Evolutionary conservation across 352 stramenopile genomes (phyloP), one percentile per base, ranked within the genome.

Genomic region (Elongisporangium prolatum): DNA sequence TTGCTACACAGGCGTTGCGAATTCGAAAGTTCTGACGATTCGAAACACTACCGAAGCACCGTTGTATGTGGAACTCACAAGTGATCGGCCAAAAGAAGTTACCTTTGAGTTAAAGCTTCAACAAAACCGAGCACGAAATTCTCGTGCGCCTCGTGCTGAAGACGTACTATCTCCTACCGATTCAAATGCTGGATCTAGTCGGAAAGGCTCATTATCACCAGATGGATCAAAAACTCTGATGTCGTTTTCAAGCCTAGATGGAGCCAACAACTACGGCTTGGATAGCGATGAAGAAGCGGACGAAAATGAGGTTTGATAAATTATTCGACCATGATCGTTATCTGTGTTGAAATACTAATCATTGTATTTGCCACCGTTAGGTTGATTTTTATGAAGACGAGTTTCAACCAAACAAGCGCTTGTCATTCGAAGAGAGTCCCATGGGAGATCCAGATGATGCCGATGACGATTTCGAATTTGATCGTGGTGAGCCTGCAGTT

Each of bases 391-490:
- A 80, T 52, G 85, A 93, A 14, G 86, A 96, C 40, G 85, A 93
- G 0, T 79, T 91, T 20, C 61, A 77, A 9, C 71, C 76, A 37
- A 54, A 62, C 3, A 96, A 93, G 60, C 71, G 75, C n/a, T 65
- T 67, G 17, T 93, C 83, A 3, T 94, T 93, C 57, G 85, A 93
- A 50, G 86, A 94, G 37, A 88, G 86, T 38, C 63, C 71, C 2
- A 65, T 89, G 52, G 84, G 75, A 34, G 86, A 96, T 65, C 34
- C 66, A 14, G 87, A 96, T 49, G 87, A 96, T 64, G 68, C 69
- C 22, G 87, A 96, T 60, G 87, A 96, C 54, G 87, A 96, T 55
- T 95, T 95, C 55, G 87, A 95, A 53, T 96, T 96, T 64, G 87
- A 96, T 65, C 64, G 86, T 18, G 84, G 95, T 50, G 71, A 72